Evolutionary conservation across 2,329 filamentous ascomycete species (phyloP).

Genomic region (Fusarium caatingaense): DNA sequence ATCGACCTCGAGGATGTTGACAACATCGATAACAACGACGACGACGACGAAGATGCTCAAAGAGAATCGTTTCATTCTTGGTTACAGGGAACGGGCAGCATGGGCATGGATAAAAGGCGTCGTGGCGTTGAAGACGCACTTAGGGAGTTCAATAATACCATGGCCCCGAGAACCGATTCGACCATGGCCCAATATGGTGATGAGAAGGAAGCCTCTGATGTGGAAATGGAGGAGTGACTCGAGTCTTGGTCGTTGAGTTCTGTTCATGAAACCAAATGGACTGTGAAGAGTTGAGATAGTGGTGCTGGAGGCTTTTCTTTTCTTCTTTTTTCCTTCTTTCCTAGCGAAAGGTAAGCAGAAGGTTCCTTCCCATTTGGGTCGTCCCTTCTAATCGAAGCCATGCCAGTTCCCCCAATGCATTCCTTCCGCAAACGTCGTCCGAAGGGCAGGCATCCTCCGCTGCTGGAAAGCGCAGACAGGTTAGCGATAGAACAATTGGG

Average conservation of each 20-base stretch:
- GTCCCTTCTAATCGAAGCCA: not conserved
- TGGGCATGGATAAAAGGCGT: not conserved
- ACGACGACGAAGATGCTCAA: not conserved
- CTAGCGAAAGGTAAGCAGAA: not conserved
- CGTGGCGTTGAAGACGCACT: not conserved
- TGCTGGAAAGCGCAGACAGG: not conserved
- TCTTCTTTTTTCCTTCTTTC: not conserved
- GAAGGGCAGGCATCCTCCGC: constrained; percentile 2
- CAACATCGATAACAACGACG: not conserved
- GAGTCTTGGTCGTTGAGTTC: not conserved
- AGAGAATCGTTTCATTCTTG: not conserved
- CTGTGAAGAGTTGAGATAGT: not conserved
- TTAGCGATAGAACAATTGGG: not conserved
- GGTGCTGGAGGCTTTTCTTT: not conserved
- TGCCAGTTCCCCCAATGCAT: not conserved
- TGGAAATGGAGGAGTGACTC: constrained; percentile 1
- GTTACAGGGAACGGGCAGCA: not conserved
- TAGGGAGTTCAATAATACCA: not conserved
- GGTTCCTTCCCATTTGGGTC: not conserved
- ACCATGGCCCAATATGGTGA: not conserved
- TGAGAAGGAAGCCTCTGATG: not conserved
- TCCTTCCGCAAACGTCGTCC: not conserved
- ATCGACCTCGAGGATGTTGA: not conserved
- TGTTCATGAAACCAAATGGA: not conserved
- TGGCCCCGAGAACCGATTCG: not conserved